These are phyloP conservation scores for Cyamopsis tetragonoloba DNA, from an alignment of 306 rosid species.

Conservation along the genomic window DNA sequence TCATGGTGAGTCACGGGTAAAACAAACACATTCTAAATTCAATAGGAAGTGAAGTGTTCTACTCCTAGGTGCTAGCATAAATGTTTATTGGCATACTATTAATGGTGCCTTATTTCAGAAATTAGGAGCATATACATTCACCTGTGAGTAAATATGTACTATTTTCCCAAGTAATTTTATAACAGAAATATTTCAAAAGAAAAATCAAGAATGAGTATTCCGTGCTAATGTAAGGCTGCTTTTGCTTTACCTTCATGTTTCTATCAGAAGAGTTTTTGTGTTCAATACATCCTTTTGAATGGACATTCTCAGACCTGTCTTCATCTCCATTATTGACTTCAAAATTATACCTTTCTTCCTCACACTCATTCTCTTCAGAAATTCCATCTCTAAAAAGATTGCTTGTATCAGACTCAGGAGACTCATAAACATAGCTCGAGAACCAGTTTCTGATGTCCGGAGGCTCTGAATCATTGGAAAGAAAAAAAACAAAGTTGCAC, in stretches of 20 bases:
- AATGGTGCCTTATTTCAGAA: not conserved
- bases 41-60: not conserved
- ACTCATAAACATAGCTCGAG: slow-evolving; percentile 66
- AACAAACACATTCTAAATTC: not conserved
- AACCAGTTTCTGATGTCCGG: slow-evolving; percentile 73
- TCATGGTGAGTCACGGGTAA: no score
- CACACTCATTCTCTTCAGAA: slow-evolving; percentile 24
- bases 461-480: slow-evolving; percentile 47
- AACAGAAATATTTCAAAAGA: not conserved
- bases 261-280: slow-evolving; percentile 12
- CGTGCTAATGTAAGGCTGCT: slow-evolving; percentile 28
- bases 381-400: slow-evolving; percentile 29
- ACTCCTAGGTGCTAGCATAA: not conserved
- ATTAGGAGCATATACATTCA: not conserved
- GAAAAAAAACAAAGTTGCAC: not conserved
- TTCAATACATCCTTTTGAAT: slow-evolving; percentile 4
- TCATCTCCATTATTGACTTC: slow-evolving; percentile 26
- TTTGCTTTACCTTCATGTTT: slow-evolving; percentile 32
- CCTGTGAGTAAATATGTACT: not conserved
- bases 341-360: slow-evolving; percentile 20
- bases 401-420: slow-evolving; percentile 36
- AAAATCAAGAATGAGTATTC: slow-evolving; percentile 25
- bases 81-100: not conserved
- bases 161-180: not conserved
- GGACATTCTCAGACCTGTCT: slow-evolving; percentile 2